Conservation (phyloP, 176 grass and related monocot species). For the Poa pratensis region DNA sequence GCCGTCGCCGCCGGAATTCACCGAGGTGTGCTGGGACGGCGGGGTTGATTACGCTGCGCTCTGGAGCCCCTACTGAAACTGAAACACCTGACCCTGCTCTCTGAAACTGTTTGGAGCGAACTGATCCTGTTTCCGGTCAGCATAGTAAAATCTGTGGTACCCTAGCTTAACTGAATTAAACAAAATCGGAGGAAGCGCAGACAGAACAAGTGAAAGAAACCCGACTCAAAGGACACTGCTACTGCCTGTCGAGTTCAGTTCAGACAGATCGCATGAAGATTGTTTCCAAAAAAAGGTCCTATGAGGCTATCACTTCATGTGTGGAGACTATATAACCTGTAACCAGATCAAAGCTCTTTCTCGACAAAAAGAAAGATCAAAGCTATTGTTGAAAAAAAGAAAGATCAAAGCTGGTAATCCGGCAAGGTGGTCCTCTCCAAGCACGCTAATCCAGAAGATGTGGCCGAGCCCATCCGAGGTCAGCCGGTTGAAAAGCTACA, state of each 20-base stretch:
- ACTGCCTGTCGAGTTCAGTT: no score
- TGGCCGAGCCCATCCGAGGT: background rate
- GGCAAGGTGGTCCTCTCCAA: background rate
- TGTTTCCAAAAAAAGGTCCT: no score
- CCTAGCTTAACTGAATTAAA: no score
- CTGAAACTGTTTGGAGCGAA: background rate
- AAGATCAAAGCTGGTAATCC: background rate
- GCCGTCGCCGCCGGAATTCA: background rate
- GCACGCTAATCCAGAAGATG: background rate
- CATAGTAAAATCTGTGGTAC: no score
- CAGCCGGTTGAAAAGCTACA: background rate
- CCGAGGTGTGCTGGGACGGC: conserved; percentile 3
- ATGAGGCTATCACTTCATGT: no score
- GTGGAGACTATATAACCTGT: no score
- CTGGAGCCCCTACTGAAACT: background rate
- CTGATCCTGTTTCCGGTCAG: background rate
- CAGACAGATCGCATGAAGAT: no score
- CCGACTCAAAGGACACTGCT: no score
- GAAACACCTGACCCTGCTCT: background rate
- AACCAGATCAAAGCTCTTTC: background rate
- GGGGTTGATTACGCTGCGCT: background rate
- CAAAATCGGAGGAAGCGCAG: no score
- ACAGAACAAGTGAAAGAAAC: no score
- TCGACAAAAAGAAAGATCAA: no score
- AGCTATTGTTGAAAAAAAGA: no score